These are phyloP conservation scores for Ophiostoma piceae DNA, from an alignment of 2,329 filamentous ascomycete species.

Conservation along the genomic window DNA sequence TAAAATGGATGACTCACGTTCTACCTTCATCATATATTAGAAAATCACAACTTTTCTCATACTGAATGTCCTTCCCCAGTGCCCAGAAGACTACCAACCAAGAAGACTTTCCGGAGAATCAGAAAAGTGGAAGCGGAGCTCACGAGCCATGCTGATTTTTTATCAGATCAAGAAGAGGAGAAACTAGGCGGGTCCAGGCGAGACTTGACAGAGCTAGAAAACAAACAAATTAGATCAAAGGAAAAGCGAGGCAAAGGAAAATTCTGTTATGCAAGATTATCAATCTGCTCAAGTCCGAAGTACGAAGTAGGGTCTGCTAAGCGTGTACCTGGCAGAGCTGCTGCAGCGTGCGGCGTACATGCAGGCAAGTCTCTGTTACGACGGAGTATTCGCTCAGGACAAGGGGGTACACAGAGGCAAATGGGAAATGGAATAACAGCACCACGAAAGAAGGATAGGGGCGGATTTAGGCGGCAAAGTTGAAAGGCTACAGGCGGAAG, in stretches of 20 bases:
- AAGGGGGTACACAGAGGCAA: background rate
- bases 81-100: background rate
- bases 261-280: constrained; percentile 27
- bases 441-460: background rate
- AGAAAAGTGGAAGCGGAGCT: background rate
- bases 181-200: background rate
- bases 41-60: background rate
- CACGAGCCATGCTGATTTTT: constrained; percentile 17
- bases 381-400: background rate
- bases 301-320: background rate
- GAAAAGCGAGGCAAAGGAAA: background rate
- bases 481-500: background rate
- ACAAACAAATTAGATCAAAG: background rate
- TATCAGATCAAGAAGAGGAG: constrained; percentile 23
- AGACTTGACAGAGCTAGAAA: background rate
- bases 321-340: background rate
- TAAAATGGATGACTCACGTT: background rate
- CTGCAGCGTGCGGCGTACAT: background rate
- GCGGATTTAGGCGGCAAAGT: background rate
- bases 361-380: background rate
- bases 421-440: background rate
- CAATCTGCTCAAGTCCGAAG: constrained; percentile 20
- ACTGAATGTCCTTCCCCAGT: background rate
- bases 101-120: background rate
- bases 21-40: background rate